A percentile compares a stretch with the other conserved stretches of the same genome.
Evolutionary conservation across 345 rosid genomes (phyloP).

Genomic region (Chamaenerion angustifolium): DNA sequence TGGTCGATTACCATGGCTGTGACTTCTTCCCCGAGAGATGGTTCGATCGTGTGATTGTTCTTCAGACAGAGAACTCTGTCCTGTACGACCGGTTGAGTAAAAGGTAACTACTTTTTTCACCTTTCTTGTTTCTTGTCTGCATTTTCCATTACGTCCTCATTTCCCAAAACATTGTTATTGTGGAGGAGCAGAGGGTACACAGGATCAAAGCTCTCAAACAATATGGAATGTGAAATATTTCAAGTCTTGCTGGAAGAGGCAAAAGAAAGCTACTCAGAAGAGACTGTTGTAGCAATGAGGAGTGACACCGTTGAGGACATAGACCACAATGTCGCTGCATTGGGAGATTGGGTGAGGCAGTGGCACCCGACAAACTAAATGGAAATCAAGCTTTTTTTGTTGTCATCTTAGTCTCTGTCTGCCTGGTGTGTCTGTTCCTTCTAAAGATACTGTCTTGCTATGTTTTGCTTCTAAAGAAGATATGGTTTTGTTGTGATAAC

Average conservation of each 20-base stretch:
- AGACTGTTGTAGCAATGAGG: slow-evolving; percentile 41
- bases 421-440: too few species aligned
- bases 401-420: too few species aligned
- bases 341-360: slow-evolving; percentile 48
- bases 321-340: slow-evolving; percentile 31
- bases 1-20: slow-evolving; percentile 85
- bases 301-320: slow-evolving; percentile 62
- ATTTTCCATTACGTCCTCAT: background rate
- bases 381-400: too few species aligned
- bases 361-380: slow-evolving; percentile 27
- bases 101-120: slow-evolving; percentile 28
- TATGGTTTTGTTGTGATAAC: too few species aligned
- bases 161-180: background rate
- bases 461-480: too few species aligned
- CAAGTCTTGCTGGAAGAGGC: slow-evolving; percentile 81
- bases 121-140: background rate
- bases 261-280: slow-evolving; percentile 48
- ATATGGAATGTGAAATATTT: slow-evolving; percentile 72
- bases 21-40: slow-evolving; percentile 81
- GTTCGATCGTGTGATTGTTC: slow-evolving; percentile 79
- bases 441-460: too few species aligned
- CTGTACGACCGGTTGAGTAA: slow-evolving; percentile 64
- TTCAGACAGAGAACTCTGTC: slow-evolving; percentile 62
- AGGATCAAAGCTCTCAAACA: slow-evolving; percentile 58
- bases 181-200: slow-evolving; percentile 46